Evolutionary conservation across 2,329 filamentous ascomycete genomes (phyloP), one percentile per base, ranked within the genome.

Genomic region (Ceratocystis albifundus): DNA sequence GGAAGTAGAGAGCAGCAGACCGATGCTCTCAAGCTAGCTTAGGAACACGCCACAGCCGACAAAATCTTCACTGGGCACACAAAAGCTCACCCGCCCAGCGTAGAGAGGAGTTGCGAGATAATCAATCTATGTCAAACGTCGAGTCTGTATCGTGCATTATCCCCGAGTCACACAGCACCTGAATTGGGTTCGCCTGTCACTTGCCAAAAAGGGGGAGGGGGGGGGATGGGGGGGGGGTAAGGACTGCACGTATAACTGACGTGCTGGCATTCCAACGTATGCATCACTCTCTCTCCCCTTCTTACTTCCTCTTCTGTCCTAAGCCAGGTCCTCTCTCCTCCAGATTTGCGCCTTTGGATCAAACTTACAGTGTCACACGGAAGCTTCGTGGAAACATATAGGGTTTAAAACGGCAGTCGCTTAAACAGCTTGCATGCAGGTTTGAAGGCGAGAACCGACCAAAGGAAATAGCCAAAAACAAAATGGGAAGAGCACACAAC

Each of bases 281-380:
- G 10, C 48, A 25, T 50, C 6, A 15, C 22, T 4, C 20, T 53
- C 22, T 4, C 20, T 53, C 1, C 20, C 48, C 10, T 22, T 53
- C 15, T 25, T 20, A 20, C 15, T 25, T 50, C 46, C 46, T 50
- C 46, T 50, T 25, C 46, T 8, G 46, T 12, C 46, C 48, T 10
- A 25, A 15, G 12, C 48, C 3, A 25, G 10, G 48, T 22, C 48
- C 48, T 53, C 48, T 10, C 22, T 22, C 48, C 48, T 53, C 48
- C 22, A 53, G 20, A 53, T 53, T 53, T 22, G 22, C 48, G 15
- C 22, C 48, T 15, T 28, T 22, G 15, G 17, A 53, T 53, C 22
- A 53, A 53, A 53, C 48, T 10, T 10, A 4, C 55, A 6, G 55
- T 59, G 55, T 59, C 55, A 20, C 55, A 59, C 55, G 48, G 36